Evolutionary conservation across 768 basidiomycete genomes (phyloP), one percentile per base, ranked within the genome.

Genomic region (Cystofilobasidium ferigula): DNA sequence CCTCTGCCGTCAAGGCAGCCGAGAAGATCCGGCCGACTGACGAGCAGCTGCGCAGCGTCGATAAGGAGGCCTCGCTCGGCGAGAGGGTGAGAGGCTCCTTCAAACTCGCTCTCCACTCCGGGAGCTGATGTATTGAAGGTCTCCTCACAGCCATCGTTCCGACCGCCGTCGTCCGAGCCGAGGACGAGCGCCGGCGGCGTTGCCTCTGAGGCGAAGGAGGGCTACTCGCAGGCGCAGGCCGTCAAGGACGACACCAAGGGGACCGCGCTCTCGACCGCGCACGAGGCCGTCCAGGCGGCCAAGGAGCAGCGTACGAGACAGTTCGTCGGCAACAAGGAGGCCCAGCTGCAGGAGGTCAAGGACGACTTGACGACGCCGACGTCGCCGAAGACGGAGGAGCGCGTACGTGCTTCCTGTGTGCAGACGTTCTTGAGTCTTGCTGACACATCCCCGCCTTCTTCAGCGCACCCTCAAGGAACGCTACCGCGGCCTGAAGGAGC

Each of bases 1-100:
- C 57, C 10, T 24, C 59, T 13, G 13, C 35, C 22, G 18, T 22
- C 22, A 86, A 89, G 72, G 85, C 82, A 18, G 87, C 88, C 12
- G 81, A 83, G 32, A 75, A 75, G 60, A 78, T 90, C 38, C 83
- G 85, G 1, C 93, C 93, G 0, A 71, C 77, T 57, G 74, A 84
- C 22, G 84, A 87, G 56, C 75, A 78, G n/a, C 58, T 45, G 16
- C 58, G 53, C 20, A 74, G 74, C 6, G 83, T 88, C 43, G 84
- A 92, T 74, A 80, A 87, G 47, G 73, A 85, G 42, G 88, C 83
- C 0, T 83, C 87, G 0, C 73, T 79, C 20, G 84, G 86, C 72
- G 79, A 86, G 69, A 89, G 87, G 72, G n/a, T n/a, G n/a, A n/a
- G n/a, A n/a, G n/a, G n/a, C n/a, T n/a, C n/a, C n/a, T n/a, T n/a